Evolutionary conservation across 495 filamentous ascomycete species (phyloP).

Genomic region (Neurospora terricola): DNA sequence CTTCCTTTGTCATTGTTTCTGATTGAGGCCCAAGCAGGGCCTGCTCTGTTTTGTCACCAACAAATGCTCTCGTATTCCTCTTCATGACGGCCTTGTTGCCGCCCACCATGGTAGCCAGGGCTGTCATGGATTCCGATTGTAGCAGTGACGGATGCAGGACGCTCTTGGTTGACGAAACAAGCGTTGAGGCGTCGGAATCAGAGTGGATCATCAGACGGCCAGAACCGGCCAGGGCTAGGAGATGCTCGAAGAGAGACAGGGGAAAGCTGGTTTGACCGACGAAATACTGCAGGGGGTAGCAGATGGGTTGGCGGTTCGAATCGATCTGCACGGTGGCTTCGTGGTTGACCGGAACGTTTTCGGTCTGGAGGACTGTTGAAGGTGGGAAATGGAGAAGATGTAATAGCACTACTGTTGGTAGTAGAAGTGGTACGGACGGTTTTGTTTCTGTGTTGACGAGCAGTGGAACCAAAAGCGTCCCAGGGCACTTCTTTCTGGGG

Average conservation of each 20-base stretch:
- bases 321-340: background rate
- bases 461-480: slow-evolving; percentile 3
- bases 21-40: background rate
- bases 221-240: background rate
- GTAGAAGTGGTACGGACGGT: background rate
- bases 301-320: background rate
- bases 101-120: slow-evolving; percentile 6
- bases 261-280: background rate
- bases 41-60: slow-evolving; percentile 14
- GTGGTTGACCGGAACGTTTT: background rate
- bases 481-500: slow-evolving; percentile 8
- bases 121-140: background rate
- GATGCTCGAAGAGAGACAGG: background rate
- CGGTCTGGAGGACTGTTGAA: background rate
- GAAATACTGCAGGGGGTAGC: background rate
- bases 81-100: slow-evolving; percentile 17
- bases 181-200: background rate
- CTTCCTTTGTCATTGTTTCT: background rate
- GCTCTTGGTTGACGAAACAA: background rate
- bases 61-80: slow-evolving; percentile 13
- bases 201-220: background rate
- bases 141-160: background rate
- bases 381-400: background rate
- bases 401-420: background rate
- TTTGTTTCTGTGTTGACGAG: background rate